Evolutionary conservation across 1,284 basidiomycete species (phyloP).

Genomic region (Cutaneotrichosporon cyanovorans): DNA sequence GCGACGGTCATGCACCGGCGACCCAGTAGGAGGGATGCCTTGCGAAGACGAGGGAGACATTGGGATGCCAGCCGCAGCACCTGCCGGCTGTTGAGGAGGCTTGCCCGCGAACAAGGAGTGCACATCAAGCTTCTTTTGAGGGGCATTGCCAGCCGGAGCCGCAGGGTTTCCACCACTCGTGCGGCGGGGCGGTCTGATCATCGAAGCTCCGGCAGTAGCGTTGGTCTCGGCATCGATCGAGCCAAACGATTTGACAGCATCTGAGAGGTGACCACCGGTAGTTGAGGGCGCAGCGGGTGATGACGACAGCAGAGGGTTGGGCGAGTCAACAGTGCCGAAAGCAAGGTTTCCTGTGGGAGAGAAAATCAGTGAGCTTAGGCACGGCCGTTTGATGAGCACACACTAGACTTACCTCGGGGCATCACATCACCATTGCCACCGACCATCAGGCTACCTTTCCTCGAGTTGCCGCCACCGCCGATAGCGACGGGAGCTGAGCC

Average conservation of each 20-base stretch:
- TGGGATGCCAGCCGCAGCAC: slow-evolving; percentile 11
- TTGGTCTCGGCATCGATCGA: slow-evolving; percentile 53
- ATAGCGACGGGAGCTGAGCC: slow-evolving; percentile 26
- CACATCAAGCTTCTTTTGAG: slow-evolving; percentile 33
- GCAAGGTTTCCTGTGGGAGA: slow-evolving; percentile 45
- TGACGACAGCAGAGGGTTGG: slow-evolving; percentile 42
- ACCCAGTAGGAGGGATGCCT: neutral
- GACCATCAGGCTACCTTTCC: slow-evolving; percentile 40
- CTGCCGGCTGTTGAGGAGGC: slow-evolving; percentile 19
- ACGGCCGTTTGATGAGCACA: neutral
- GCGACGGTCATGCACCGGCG: slow-evolving; percentile 24
- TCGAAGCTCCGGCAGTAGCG: slow-evolving; percentile 44
- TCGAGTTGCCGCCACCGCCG: slow-evolving; percentile 24
- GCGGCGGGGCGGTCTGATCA: slow-evolving; percentile 34
- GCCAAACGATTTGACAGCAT: slow-evolving; percentile 66
- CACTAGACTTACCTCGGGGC: slow-evolving; percentile 26
- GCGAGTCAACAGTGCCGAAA: slow-evolving; percentile 73
- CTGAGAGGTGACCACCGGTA: slow-evolving; percentile 42
- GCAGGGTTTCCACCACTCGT: slow-evolving; percentile 23
- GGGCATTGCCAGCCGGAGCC: slow-evolving; percentile 5
- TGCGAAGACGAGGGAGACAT: slow-evolving; percentile 20
- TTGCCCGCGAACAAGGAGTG: slow-evolving; percentile 38
- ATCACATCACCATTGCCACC: slow-evolving; percentile 36
- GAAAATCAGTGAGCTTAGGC: neutral
- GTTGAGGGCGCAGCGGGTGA: slow-evolving; percentile 46